These are phyloP conservation scores for Hanseniaspora pseudoguilliermondii DNA, from an alignment of 805 yeast species.

Conservation along the genomic window DNA sequence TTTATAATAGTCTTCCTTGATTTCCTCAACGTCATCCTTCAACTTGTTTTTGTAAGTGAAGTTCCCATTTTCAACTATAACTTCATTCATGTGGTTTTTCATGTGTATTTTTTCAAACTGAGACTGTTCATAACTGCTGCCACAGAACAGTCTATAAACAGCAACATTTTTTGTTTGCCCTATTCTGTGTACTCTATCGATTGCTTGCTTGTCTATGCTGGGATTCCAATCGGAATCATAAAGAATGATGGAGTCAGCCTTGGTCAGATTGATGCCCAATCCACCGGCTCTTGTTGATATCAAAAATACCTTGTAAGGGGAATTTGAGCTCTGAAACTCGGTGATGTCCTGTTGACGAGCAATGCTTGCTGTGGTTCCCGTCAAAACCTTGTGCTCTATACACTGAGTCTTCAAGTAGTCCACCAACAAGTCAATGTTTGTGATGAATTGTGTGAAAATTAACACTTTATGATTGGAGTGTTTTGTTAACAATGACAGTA, in stretches of 20 bases:
- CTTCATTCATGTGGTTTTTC: constrained; percentile 64
- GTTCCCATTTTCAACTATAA: constrained; percentile 57
- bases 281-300: constrained; percentile 93
- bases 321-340: constrained; percentile 26
- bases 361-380: constrained; percentile 58
- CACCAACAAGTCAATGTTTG: constrained; percentile 64
- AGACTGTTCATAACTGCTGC: constrained; percentile 73
- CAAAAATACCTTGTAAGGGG: constrained; percentile 40
- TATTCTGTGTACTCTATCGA: constrained; percentile 87
- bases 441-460: constrained; percentile 77
- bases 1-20: constrained; percentile 27
- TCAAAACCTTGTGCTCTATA: constrained; percentile 46
- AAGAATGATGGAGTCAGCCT: constrained; percentile 80
- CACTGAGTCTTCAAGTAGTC: constrained; percentile 52
- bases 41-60: constrained; percentile 33
- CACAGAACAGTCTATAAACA: constrained; percentile 62
- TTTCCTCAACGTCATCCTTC: constrained; percentile 25
- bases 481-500: constrained; percentile 39
- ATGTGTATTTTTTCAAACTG: constrained; percentile 65
- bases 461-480: constrained; percentile 51
- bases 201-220: constrained; percentile 90
- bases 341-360: constrained; percentile 55
- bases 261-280: constrained; percentile 70
- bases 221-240: constrained; percentile 98
- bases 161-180: constrained; percentile 81